Conservation (phyloP, 805 yeast species). For the Limtongia smithiae region DNA sequence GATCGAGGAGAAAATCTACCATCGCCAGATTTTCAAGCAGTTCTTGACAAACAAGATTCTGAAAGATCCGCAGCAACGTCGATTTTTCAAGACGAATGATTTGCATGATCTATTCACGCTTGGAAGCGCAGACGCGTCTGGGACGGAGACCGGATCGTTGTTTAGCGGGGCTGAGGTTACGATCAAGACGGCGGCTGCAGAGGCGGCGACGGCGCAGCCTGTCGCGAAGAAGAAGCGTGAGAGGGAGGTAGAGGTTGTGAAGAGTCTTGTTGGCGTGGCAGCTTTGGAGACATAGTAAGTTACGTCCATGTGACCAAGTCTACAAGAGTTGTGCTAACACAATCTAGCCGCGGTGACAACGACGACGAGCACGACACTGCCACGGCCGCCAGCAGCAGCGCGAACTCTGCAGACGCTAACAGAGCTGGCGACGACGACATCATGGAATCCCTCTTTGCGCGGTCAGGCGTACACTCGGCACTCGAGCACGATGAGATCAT, state of each 20-base stretch:
- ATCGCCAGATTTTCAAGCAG: conserved; percentile 94
- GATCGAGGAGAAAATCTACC: conserved; percentile 94
- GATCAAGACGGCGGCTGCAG: conserved; percentile 26
- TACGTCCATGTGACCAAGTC: conserved; percentile 32
- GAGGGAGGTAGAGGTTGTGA: conserved; percentile 60
- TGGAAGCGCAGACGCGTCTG: conserved; percentile 66
- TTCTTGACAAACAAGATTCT: conserved; percentile 87
- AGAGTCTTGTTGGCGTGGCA: conserved; percentile 67
- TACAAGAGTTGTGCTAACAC: not conserved
- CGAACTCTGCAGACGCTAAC: conserved; percentile 3
- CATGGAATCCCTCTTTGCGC: conserved; percentile 71
- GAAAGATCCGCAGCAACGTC: conserved; percentile 89
- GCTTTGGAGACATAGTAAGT: conserved; percentile 61
- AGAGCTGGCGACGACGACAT: conserved; percentile 57
- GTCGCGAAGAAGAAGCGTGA: conserved; percentile 32
- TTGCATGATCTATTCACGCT: conserved; percentile 82
- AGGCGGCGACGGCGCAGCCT: conserved; percentile 32
- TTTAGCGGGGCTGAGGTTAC: conserved; percentile 50
- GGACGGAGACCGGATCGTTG: conserved; percentile 65
- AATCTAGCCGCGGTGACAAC: conserved; percentile 9
- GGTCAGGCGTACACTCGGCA: conserved; percentile 68
- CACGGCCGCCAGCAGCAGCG: not conserved
- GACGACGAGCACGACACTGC: conserved; percentile 11
- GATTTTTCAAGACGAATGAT: conserved; percentile 91
- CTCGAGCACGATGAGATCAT: conserved; percentile 76